Evolutionary conservation across 1,284 basidiomycete species (phyloP).

Genomic region (Xerocomus tenax): DNA sequence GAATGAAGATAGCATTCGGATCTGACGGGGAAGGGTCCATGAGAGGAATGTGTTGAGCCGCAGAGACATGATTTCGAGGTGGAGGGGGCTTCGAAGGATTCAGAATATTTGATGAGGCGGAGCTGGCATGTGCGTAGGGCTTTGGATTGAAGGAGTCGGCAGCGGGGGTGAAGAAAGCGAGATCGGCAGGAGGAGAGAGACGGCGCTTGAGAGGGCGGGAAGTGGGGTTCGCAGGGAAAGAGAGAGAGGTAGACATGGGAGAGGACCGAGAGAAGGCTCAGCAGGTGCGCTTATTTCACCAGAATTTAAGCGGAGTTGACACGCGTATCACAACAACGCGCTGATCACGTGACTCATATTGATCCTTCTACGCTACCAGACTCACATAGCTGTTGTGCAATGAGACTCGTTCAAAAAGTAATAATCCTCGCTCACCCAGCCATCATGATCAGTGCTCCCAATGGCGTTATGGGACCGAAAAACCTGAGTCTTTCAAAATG

Average conservation of each 20-base stretch:
- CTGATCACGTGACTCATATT: conserved; percentile 25
- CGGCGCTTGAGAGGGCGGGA: conserved; percentile 42
- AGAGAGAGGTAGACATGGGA: conserved; percentile 26
- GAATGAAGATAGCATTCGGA: conserved; percentile 56
- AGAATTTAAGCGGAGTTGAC: conserved; percentile 36
- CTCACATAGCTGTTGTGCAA: conserved; percentile 41
- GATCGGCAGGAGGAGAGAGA: conserved; percentile 37
- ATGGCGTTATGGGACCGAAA: conserved; percentile 68
- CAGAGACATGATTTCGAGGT: conserved; percentile 30
- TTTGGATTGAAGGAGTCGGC: conserved; percentile 51
- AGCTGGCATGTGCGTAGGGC: conserved; percentile 42
- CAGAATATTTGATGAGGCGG: conserved; percentile 15
- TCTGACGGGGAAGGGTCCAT: conserved; percentile 62
- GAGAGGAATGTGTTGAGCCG: conserved; percentile 42
- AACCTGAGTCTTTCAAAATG: conserved; percentile 42
- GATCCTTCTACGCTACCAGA: conserved; percentile 26
- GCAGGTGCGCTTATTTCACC: conserved; percentile 25
- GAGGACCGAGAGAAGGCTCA: conserved; percentile 16
- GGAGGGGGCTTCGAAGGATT: conserved; percentile 21
- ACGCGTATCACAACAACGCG: conserved; percentile 28
- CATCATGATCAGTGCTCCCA: conserved; percentile 69
- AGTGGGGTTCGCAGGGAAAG: not conserved
- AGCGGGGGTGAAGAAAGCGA: conserved; percentile 52
- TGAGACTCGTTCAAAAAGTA: conserved; percentile 11
- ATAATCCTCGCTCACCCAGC: conserved; percentile 51